Percentiles rank a stretch among this genome's conserved stretches.
Conservation (phyloP, 179 eudicot genomes). For the Heliamphora pulchella region DNA sequence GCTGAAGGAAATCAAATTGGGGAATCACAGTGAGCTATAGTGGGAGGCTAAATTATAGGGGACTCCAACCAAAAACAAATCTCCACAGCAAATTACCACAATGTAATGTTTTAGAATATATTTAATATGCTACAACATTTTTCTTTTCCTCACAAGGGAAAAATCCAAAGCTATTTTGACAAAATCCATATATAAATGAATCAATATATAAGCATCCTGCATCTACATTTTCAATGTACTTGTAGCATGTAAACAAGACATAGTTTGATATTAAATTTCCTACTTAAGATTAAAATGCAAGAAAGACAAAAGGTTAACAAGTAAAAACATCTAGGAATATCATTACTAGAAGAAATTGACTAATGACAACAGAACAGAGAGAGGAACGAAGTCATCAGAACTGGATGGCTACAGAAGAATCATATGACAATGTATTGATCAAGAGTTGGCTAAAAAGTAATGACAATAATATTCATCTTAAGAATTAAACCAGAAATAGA, state of each 20-base stretch:
- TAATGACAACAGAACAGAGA: not conserved
- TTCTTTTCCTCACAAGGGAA: not conserved
- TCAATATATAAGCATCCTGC: not conserved
- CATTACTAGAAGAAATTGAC: not conserved
- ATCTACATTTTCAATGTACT: not conserved
- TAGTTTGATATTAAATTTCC: not conserved
- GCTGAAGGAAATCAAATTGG: not conserved
- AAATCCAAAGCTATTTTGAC: not conserved
- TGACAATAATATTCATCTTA: not conserved
- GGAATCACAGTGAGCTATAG: not conserved
- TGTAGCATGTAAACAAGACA: not conserved
- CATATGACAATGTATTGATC: not conserved
- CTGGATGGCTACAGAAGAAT: not conserved
- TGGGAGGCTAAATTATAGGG: not conserved
- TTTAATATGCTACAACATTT: not conserved
- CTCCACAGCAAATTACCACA: not conserved
- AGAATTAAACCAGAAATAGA: slow-evolving; percentile 19
- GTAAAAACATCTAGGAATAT: not conserved
- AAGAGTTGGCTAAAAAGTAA: not conserved
- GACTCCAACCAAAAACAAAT: not conserved
- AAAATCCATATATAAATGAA: not conserved
- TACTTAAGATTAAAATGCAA: not conserved
- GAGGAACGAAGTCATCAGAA: not conserved
- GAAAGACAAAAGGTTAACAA: not conserved
- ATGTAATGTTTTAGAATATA: not conserved